Evolutionary conservation across 441 rosid genomes (phyloP).

Genomic region (Iberis amara): DNA sequence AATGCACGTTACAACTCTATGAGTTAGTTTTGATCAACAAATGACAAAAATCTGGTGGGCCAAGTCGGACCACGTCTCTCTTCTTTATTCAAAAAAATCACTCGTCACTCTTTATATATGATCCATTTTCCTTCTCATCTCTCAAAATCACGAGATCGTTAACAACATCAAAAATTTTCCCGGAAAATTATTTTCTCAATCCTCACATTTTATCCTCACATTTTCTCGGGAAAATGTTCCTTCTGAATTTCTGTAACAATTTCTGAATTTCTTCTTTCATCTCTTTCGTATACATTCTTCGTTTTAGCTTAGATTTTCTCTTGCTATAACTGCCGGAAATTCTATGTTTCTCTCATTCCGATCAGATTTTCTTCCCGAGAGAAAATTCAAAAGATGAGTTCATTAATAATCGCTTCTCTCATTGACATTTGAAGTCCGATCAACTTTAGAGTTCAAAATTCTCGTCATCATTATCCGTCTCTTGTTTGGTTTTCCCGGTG

Average conservation of each 20-base stretch:
- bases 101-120: slow-evolving; percentile 15
- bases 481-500: slow-evolving; percentile 9
- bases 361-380: not conserved
- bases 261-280: not conserved
- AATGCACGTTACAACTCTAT: slow-evolving; percentile 28
- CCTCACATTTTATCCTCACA: not conserved
- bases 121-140: slow-evolving; percentile 20
- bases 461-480: too few species aligned
- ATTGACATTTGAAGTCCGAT: slow-evolving; percentile 1
- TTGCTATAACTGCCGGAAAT: not conserved
- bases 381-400: slow-evolving; percentile 6
- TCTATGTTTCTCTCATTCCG: slow-evolving; percentile 1
- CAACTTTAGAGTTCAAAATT: not conserved
- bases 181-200: not conserved
- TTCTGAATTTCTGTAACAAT: not conserved
- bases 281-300: not conserved
- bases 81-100: slow-evolving; percentile 22
- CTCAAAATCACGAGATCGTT: slow-evolving; percentile 12
- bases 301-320: not conserved
- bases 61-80: slow-evolving; percentile 31
- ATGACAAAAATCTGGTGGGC: slow-evolving; percentile 31
- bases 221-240: slow-evolving; percentile 21
- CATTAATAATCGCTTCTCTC: not conserved
- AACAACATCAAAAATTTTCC: slow-evolving; percentile 15
- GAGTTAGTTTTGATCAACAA: slow-evolving; percentile 13